Evolutionary conservation across 257 asterid species (phyloP).

Genomic region (Fraxinus cuspidata): DNA sequence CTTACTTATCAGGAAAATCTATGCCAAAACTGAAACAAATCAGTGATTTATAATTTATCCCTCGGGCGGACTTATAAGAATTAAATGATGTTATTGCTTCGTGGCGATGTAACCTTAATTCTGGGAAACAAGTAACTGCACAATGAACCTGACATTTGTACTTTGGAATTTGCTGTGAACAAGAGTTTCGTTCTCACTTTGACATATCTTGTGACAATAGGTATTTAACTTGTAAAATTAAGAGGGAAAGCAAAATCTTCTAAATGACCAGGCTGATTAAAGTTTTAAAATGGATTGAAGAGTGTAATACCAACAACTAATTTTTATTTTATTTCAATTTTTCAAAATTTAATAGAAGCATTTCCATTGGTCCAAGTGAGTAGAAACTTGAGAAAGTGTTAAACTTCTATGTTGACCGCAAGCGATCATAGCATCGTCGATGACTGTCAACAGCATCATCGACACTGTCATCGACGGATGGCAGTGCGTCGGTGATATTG

Average conservation of each 20-base stretch:
- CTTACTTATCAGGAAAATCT: conserved; percentile 62
- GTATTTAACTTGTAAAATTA: background rate
- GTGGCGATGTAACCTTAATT: background rate
- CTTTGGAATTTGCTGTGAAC: background rate
- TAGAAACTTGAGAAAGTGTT: no score
- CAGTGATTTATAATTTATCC: conserved; percentile 37
- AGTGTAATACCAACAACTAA: no score
- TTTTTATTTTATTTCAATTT: no score
- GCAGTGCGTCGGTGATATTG: no score
- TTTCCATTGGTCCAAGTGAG: no score
- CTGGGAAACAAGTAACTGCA: background rate
- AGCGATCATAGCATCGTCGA: no score
- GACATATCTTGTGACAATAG: background rate
- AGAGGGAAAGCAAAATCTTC: background rate
- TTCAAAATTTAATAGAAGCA: no score
- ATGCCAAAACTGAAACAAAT: conserved; percentile 55
- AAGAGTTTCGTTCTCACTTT: background rate
- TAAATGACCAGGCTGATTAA: no score
- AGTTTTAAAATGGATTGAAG: no score
- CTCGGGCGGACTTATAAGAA: background rate
- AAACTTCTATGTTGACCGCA: no score
- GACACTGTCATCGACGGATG: no score
- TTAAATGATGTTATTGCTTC: background rate
- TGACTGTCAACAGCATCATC: no score
- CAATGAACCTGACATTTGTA: background rate